phyloP scores from a whole-genome alignment of 345 rosid species.

The Combretum micranthum region DNA sequence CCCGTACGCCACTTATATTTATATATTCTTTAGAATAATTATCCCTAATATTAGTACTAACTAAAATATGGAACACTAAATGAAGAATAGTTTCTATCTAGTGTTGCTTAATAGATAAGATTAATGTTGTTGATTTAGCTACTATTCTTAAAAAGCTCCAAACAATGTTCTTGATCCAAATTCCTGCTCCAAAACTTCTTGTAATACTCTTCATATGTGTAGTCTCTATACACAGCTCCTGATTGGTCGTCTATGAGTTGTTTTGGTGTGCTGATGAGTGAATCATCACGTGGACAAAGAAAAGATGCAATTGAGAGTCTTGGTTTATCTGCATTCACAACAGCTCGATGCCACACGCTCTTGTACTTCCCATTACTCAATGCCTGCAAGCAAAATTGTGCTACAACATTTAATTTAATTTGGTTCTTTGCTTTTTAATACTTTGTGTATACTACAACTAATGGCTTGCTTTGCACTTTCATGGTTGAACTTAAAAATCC shows the following conservation, averaged over 20 bases:
- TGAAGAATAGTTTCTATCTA: too few relatives aligned
- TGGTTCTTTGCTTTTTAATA: too few relatives aligned
- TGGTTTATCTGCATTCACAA: slow-evolving; percentile 47
- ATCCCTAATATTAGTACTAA: too few relatives aligned
- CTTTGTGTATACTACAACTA: too few relatives aligned
- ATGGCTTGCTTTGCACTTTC: too few relatives aligned
- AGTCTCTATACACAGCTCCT: slow-evolving; percentile 57
- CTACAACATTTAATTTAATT: background rate
- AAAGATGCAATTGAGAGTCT: slow-evolving; percentile 80
- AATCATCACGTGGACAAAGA: slow-evolving; percentile 52
- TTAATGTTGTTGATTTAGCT: too few relatives aligned
- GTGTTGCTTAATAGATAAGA: too few relatives aligned
- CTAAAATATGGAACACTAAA: too few relatives aligned
- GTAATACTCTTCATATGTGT: slow-evolving; percentile 82
- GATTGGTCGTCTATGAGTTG: slow-evolving; percentile 29
- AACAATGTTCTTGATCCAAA: slow-evolving; percentile 75
- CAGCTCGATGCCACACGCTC: slow-evolving; percentile 89
- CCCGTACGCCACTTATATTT: too few relatives aligned
- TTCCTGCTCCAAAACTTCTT: slow-evolving; percentile 83
- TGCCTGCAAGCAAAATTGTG: slow-evolving; percentile 41
- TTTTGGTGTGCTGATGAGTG: slow-evolving; percentile 56
- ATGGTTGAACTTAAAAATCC: too few relatives aligned
- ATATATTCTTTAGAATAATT: too few relatives aligned
- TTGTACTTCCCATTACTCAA: slow-evolving; percentile 75
- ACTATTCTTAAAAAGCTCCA: slow-evolving; percentile 58